Base-by-base conservation (phyloP, 345 rosid species). In the Salix viminalis region DNA sequence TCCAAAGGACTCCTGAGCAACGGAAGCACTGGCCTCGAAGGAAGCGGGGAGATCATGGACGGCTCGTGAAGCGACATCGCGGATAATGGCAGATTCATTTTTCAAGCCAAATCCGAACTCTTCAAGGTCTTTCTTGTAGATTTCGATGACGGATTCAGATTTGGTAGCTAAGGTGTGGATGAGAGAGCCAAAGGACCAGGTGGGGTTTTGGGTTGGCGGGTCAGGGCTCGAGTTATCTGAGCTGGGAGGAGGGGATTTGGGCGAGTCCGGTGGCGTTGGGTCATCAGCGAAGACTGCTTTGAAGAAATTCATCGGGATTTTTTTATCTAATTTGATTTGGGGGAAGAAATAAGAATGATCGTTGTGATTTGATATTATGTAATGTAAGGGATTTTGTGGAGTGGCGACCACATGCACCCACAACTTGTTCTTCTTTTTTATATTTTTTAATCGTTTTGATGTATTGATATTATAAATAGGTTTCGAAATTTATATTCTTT, bases 1-100 rank as follows among this genome's bases (percentile, higher is more conserved):
- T 39, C 96, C 96, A 7, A 94, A 92, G 9, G 94, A 90, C 60
- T 90, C 94, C 74, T 90, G 97, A 11, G 94, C 97, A 26, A 90
- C 92, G 67, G 91, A 81, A 44, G 96, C 91, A 41, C 96, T 93
- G 66, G 85, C 80, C 61, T 93, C 96, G 76, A 93, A 84, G 0
- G 97, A 90, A 7, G 79, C 76, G 0, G 91, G 92, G 26, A 91
- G 83, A 46, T 86, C 94, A 71, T 79, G 87, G 76, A 92, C 89
- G 78, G 93, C 94, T 56, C 91, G 93, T 6, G 97, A 91, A 58
- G 97, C 94, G 23, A 79, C 93, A 66, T 78, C 87, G 18, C 93
- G 84, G 79, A 90, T 90, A 8, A 87, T 80, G 48, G 89, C 82
- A 58, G 89, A 91, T 82, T 94, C 96, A 79, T 88, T 91, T 85